phyloP scores from a whole-genome alignment of 208 protist genomes.

The Wallacemonas collosoma region DNA sequence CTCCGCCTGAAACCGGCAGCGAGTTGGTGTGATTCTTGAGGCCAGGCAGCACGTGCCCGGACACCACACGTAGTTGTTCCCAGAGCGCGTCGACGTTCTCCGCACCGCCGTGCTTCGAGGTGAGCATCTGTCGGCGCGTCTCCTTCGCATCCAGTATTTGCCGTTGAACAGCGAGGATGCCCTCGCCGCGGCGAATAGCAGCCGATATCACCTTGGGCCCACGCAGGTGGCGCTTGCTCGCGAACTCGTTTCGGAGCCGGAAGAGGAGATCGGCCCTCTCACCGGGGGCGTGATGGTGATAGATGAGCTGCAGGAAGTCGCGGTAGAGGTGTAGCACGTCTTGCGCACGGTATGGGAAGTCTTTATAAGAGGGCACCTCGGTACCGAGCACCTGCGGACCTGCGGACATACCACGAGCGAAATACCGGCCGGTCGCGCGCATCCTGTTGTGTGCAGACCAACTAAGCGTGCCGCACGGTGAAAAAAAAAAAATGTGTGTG shows the following conservation, averaged over 20 bases:
- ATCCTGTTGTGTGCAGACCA: neutral
- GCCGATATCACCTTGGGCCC: conserved; percentile 64
- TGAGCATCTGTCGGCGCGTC: conserved; percentile 13
- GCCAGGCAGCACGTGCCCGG: conserved; percentile 71
- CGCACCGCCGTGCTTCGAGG: conserved; percentile 50
- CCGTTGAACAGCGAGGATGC: conserved; percentile 66
- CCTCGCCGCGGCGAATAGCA: conserved; percentile 67
- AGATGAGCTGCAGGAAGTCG: conserved; percentile 81
- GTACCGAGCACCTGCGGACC: conserved; percentile 71
- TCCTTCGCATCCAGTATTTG: conserved; percentile 48
- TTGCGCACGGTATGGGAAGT: conserved; percentile 72
- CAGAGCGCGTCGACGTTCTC: conserved; percentile 72
- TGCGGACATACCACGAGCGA: conserved; percentile 9
- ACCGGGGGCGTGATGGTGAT: conserved; percentile 60
- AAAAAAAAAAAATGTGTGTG: too few species aligned
- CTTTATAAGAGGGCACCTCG: conserved; percentile 64
- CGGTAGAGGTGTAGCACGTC: conserved; percentile 78
- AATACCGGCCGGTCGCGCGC: neutral
- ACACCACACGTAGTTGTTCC: conserved; percentile 72
- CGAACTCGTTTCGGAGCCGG: conserved; percentile 82
- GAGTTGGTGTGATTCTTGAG: conserved; percentile 59
- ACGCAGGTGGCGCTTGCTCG: conserved; percentile 61
- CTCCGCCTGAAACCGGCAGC: conserved; percentile 32
- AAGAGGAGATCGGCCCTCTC: conserved; percentile 74
- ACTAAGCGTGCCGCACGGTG: neutral